These are phyloP conservation scores for Tylopilus sp. DNA, from an alignment of 768 basidiomycete species.

Conservation along the genomic window DNA sequence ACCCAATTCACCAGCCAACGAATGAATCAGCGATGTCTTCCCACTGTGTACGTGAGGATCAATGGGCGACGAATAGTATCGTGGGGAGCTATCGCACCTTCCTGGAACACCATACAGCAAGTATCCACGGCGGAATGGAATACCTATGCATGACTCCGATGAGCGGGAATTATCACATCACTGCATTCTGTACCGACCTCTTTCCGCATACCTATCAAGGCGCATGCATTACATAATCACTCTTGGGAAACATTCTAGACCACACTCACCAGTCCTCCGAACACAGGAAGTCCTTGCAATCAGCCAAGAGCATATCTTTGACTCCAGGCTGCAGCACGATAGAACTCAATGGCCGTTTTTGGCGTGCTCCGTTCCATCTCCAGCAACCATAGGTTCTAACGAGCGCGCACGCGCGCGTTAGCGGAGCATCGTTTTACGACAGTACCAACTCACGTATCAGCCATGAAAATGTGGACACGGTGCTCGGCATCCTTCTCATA, in stretches of 20 bases:
- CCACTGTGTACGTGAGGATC: constrained; percentile 45
- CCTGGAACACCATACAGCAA: constrained; percentile 82
- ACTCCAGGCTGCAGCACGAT: constrained; percentile 87
- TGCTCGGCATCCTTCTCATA: constrained; percentile 92
- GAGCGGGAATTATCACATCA: constrained; percentile 17
- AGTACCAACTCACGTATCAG: constrained; percentile 67
- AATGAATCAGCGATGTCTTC: constrained; percentile 84
- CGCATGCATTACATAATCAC: constrained; percentile 15
- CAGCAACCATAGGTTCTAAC: constrained; percentile 68
- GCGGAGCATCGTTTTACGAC: constrained; percentile 4
- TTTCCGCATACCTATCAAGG: constrained; percentile 75
- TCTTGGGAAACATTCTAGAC: constrained; percentile 16
- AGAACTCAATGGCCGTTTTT: constrained; percentile 90
- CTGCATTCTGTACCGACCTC: constrained; percentile 50
- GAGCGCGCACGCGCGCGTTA: constrained; percentile 3
- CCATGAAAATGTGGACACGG: constrained; percentile 85
- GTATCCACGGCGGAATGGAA: constrained; percentile 86
- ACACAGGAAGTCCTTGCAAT: constrained; percentile 80
- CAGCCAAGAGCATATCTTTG: constrained; percentile 85
- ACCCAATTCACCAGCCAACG: constrained; percentile 77
- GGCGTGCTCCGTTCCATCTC: constrained; percentile 86
- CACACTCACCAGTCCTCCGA: constrained; percentile 78
- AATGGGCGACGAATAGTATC: constrained; percentile 4
- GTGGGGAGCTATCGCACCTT: constrained; percentile 46
- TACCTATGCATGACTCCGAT: constrained; percentile 46